Conservation (phyloP, 768 basidiomycete species). For the Lactarius trivialis region DNA sequence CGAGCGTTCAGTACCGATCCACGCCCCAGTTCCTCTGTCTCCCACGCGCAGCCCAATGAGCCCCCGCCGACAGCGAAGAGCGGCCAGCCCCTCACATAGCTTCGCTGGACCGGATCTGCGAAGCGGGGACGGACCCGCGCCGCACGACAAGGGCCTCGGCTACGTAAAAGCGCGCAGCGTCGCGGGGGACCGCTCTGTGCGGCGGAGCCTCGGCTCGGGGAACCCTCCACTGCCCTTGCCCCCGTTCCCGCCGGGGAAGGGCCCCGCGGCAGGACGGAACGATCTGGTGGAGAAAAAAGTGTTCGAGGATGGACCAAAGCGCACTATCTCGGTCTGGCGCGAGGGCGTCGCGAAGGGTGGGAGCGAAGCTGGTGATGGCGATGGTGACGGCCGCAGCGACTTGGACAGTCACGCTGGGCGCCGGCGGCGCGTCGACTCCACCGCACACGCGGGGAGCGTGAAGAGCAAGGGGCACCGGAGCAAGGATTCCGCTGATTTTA, state of each 20-base stretch:
- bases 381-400: constrained; percentile 17
- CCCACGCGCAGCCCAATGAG: background rate
- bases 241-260: constrained; percentile 1
- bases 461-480: constrained; percentile 23
- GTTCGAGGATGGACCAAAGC: constrained; percentile 31
- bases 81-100: constrained; percentile 19
- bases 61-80: constrained; percentile 6
- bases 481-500: constrained; percentile 26
- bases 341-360: constrained; percentile 31
- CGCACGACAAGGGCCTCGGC: background rate
- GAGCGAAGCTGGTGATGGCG: constrained; percentile 14
- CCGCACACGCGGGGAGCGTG: constrained; percentile 7
- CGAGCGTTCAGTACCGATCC: background rate
- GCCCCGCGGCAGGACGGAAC: constrained; percentile 23
- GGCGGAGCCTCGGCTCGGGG: constrained; percentile 11
- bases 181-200: constrained; percentile 4
- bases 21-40: background rate
- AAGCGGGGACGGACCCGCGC: background rate
- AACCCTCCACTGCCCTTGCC: background rate
- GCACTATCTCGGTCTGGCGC: constrained; percentile 34
- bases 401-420: constrained; percentile 26
- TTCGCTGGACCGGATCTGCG: constrained; percentile 5
- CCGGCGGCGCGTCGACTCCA: constrained; percentile 14
- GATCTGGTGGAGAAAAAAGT: constrained; percentile 31
- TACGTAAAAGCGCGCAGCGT: constrained; percentile 21